Evolutionary conservation across 2,329 filamentous ascomycete species (phyloP), one percentile per base, ranked within the genome.

Genomic region (Ophiostoma angusticollis): DNA sequence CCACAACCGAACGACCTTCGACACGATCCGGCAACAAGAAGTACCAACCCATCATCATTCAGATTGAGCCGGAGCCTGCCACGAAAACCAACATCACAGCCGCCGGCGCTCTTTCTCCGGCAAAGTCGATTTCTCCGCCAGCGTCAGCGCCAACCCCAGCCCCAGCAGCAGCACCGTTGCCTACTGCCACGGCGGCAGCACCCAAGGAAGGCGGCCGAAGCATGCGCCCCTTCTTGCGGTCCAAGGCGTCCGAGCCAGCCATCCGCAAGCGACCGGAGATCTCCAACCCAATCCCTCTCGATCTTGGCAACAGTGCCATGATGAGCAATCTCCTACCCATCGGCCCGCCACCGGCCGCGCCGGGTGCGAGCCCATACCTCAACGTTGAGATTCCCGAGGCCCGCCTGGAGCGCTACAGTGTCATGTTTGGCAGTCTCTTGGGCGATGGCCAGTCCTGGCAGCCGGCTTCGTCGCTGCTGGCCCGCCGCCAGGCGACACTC

Each of bases 371-470:
- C 9, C 58, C 61, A 2, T 57, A 80, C 6, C 62, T 95, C 16
- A 69, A 86, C 49, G 70, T 95, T 13, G 75, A 87, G 37, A 91
- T 95, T 41, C 87, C 89, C 1, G 72, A 73, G 35, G 70, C 83
- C 40, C 75, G 80, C 45, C 68, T 96, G 68, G 89, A 95, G 55
- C 69, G 89, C 35, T 96, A 94, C 50, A 94, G 86, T 50, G 73
- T 95, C 47, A 95, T 95, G 87, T 95, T 96, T 53, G 76, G 79
- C 40, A 73, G 72, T 27, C 66, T 95, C 6, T 62, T 94, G 57
- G 7, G 35, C 12, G 17, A 17, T 13, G 31, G 31, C 12, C 19
- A 24, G 14, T 46, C 39, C 35, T 46, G 39, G 31, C 47, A 53
- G 44, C 42, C 49, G 5, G 53, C 56, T 6, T 55, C 60, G 3